These are phyloP conservation scores for Pyrus betulifolia DNA, from an alignment of 306 rosid genomes.

Conservation along the genomic window DNA sequence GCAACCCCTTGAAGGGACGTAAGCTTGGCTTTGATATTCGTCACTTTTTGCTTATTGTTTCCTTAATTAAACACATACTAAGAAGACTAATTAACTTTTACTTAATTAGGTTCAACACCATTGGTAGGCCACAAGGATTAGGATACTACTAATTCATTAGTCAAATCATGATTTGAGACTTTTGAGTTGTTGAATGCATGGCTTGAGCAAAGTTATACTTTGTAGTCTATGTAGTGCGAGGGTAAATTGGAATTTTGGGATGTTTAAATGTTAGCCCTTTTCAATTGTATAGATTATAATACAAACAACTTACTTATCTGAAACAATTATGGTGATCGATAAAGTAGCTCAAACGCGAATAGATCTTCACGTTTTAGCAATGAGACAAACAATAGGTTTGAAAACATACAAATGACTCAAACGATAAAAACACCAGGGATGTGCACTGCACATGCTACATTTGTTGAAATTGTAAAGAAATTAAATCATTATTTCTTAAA, in stretches of 20 bases:
- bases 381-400: not conserved
- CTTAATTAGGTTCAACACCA: too few species aligned
- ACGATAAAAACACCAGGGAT: too few species aligned
- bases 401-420: too few species aligned
- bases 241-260: too few species aligned
- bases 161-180: not conserved
- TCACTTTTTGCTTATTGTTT: not conserved
- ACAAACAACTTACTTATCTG: not conserved
- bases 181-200: too few species aligned
- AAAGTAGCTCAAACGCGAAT: too few species aligned
- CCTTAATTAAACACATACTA: conserved; percentile 22
- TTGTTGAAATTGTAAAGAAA: not conserved
- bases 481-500: not conserved
- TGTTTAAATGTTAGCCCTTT: too few species aligned
- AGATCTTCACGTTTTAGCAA: not conserved
- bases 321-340: not conserved
- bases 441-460: not conserved
- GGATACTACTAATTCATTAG: not conserved
- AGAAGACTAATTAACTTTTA: not conserved
- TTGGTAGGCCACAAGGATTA: too few species aligned
- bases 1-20: not conserved
- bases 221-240: not conserved
- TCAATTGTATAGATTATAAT: too few species aligned
- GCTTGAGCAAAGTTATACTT: too few species aligned
- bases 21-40: not conserved